These are phyloP conservation scores for Phialophora macrospora DNA, from an alignment of 2,329 filamentous ascomycete genomes.

Conservation along the genomic window DNA sequence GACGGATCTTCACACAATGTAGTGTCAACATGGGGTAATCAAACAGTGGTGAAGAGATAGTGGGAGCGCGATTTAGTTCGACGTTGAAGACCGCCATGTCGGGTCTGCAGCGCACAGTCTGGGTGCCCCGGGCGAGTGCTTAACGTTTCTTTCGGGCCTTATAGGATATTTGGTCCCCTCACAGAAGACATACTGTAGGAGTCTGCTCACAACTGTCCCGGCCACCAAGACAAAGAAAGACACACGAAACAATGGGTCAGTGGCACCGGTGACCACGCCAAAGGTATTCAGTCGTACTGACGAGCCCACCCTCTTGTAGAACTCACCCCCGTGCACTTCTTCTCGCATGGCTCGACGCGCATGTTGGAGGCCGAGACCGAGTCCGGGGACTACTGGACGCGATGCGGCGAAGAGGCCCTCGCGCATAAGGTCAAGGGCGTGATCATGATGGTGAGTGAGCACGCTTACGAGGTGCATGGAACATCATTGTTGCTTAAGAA, in stretches of 20 bases:
- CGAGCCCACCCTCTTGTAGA: background rate
- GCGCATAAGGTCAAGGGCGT: constrained; percentile 64
- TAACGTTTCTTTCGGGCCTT: too few relatives aligned
- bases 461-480: too few relatives aligned
- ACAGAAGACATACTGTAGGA: background rate
- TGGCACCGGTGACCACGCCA: background rate
- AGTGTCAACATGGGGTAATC: background rate
- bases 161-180: background rate
- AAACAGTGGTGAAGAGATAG: background rate
- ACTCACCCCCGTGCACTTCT: constrained; percentile 65
- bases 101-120: background rate
- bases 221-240: background rate
- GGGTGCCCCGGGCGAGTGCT: background rate
- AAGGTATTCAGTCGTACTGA: background rate
- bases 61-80: background rate
- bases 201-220: background rate
- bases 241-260: constrained; percentile 9
- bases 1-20: background rate
- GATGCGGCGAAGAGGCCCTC: constrained; percentile 66
- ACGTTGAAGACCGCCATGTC: background rate
- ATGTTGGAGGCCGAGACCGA: constrained; percentile 69
- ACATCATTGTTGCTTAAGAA: too few relatives aligned
- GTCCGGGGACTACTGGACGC: constrained; percentile 69
- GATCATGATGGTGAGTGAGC: constrained; percentile 72
- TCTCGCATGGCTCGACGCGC: constrained; percentile 74